Conservation (phyloP, 2,329 filamentous ascomycete species). For the Emydomyces testavorans region DNA sequence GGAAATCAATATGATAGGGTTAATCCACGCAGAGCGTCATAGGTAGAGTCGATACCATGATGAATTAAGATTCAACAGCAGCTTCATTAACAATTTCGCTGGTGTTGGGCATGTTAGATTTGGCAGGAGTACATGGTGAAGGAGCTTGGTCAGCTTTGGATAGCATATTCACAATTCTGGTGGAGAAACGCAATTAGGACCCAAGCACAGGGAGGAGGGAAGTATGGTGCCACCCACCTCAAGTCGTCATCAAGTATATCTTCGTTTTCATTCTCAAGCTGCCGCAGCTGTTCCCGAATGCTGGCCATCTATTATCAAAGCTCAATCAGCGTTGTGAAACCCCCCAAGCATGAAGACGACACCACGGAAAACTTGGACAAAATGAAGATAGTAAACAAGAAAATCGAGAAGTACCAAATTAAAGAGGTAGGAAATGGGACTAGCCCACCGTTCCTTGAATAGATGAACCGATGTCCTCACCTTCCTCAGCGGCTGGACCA, state of each 20-base stretch:
- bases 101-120: constrained; percentile 1
- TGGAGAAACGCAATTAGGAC: background rate
- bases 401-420: background rate
- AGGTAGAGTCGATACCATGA: no score
- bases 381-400: background rate
- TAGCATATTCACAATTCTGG: constrained; percentile 32
- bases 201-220: background rate
- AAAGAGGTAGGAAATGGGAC: constrained; percentile 28
- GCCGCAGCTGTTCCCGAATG: constrained; percentile 38
- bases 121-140: constrained; percentile 6
- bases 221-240: constrained; percentile 24
- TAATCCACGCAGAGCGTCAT: background rate
- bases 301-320: constrained; percentile 34
- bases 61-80: constrained; percentile 3
- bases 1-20: background rate
- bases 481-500: constrained; percentile 32
- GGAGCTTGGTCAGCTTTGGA: constrained; percentile 20
- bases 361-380: constrained; percentile 16
- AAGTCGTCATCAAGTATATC: constrained; percentile 36
- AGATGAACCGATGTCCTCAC: constrained; percentile 39
- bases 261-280: constrained; percentile 36
- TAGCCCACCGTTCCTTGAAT: constrained; percentile 39
- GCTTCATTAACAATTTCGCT: constrained; percentile 1
- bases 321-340: constrained; percentile 20
- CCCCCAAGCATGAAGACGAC: constrained; percentile 11